phyloP scores from a whole-genome alignment of 2,329 filamentous ascomycete genomes.

The Aspergillus pseudotamarii region DNA sequence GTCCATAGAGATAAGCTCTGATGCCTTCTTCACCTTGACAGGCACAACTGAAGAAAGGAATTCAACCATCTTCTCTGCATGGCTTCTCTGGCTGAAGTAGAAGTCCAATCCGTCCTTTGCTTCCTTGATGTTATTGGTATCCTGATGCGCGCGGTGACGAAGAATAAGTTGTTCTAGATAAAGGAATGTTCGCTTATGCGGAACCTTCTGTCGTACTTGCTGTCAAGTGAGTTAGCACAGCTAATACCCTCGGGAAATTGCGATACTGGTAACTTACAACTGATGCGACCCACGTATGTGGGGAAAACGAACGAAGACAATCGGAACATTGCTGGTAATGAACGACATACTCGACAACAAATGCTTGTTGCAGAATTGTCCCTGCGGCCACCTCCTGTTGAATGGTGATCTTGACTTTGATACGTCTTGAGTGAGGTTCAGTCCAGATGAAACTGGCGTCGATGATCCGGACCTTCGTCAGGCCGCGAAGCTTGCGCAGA shows the following conservation, averaged over 20 bases:
- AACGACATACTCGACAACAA: slow-evolving; percentile 91
- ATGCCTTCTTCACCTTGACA: slow-evolving; percentile 77
- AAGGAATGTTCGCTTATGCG: slow-evolving; percentile 85
- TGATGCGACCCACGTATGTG: slow-evolving; percentile 90
- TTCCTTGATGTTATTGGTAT: slow-evolving; percentile 98
- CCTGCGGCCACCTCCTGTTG: slow-evolving; percentile 71
- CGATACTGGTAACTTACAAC: slow-evolving; percentile 48
- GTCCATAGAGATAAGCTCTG: slow-evolving; percentile 92
- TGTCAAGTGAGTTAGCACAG: not conserved
- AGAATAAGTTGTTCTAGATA: slow-evolving; percentile 92
- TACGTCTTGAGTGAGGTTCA: slow-evolving; percentile 87
- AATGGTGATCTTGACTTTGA: slow-evolving; percentile 94
- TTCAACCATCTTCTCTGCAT: slow-evolving; percentile 89
- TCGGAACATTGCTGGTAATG: slow-evolving; percentile 93
- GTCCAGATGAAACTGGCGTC: slow-evolving; percentile 98
- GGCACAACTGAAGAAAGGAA: slow-evolving; percentile 83
- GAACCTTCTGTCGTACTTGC: slow-evolving; percentile 94
- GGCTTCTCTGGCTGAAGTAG: slow-evolving; percentile 85
- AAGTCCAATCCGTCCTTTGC: slow-evolving; percentile 95
- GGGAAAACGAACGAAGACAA: slow-evolving; percentile 92
- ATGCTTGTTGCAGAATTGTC: slow-evolving; percentile 81
- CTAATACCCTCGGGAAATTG: not conserved
- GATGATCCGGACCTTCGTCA: slow-evolving; percentile 90
- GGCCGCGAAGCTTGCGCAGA: slow-evolving; percentile 80
- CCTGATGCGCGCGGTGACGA: slow-evolving; percentile 86